Percentiles rank a stretch among this genome's conserved stretches.
phyloP scores from a whole-genome alignment of 495 filamentous ascomycete genomes.

The Bacidia gigantensis region DNA sequence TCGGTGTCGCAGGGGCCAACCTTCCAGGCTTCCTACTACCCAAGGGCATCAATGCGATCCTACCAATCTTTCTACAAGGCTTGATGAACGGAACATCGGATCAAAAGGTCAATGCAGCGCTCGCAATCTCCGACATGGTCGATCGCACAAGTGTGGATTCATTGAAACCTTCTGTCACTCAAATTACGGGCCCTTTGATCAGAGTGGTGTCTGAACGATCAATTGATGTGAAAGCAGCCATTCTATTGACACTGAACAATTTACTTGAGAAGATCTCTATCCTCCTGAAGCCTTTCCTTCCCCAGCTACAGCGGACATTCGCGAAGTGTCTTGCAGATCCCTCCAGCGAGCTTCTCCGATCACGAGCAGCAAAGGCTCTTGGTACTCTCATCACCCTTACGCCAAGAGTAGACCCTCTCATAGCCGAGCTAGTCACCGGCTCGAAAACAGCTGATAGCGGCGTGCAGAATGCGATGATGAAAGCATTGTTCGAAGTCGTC shows the following conservation, averaged over 20 bases:
- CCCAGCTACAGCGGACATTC: conserved; percentile 92
- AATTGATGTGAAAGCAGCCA: conserved; percentile 86
- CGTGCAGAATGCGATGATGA: conserved; percentile 92
- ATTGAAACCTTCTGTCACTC: conserved; percentile 85
- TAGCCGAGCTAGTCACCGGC: conserved; percentile 74
- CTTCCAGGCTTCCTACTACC: conserved; percentile 83
- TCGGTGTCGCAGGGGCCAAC: conserved; percentile 74
- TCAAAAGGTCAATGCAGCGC: conserved; percentile 77
- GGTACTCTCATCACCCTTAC: conserved; percentile 94
- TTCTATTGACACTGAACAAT: conserved; percentile 86
- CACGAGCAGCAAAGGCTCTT: conserved; percentile 84
- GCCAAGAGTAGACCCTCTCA: conserved; percentile 84
- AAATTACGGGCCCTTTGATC: conserved; percentile 90
- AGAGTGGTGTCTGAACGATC: conserved; percentile 93
- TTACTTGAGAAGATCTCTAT: conserved; percentile 92
- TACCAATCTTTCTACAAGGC: conserved; percentile 95
- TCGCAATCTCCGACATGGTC: conserved; percentile 90
- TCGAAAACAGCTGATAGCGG: conserved; percentile 80
- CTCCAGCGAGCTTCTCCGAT: conserved; percentile 75
- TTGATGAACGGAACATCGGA: conserved; percentile 90
- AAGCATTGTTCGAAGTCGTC: conserved; percentile 89
- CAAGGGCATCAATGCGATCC: conserved; percentile 92
- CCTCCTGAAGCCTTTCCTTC: conserved; percentile 90
- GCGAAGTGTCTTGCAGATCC: conserved; percentile 89
- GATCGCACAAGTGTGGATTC: conserved; percentile 75